phyloP scores from a whole-genome alignment of 306 rosid species.

The Vigna angularis region DNA sequence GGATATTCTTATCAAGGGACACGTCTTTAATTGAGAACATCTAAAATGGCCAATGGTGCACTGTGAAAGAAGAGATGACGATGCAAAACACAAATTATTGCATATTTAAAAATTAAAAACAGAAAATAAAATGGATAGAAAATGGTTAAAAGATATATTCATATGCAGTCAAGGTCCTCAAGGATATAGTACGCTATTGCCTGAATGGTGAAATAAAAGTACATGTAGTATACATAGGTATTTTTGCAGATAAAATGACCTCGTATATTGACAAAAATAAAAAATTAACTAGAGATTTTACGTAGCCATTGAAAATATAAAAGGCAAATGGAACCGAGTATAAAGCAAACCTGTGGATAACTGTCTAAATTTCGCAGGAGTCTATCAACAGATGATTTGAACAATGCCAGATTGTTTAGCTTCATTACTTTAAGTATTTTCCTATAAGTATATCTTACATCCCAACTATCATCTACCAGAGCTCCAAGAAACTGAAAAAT shows the following conservation, averaged over 20 bases:
- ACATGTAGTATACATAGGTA: background rate
- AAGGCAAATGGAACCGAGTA: slow-evolving; percentile 2
- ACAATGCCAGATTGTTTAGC: slow-evolving; percentile 58
- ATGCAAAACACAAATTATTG: slow-evolving; percentile 8
- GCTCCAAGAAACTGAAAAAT: slow-evolving; percentile 81
- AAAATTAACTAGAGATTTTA: slow-evolving; percentile 31
- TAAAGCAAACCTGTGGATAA: slow-evolving; percentile 66
- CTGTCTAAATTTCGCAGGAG: slow-evolving; percentile 67
- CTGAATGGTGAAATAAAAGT: slow-evolving; percentile 26
- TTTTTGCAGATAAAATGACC: slow-evolving; percentile 1
- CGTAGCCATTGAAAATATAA: slow-evolving; percentile 16
- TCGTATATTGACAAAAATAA: background rate
- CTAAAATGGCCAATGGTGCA: background rate
- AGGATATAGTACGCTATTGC: slow-evolving; percentile 3
- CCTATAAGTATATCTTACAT: slow-evolving; percentile 66
- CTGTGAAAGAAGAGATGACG: background rate
- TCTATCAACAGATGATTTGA: slow-evolving; percentile 64
- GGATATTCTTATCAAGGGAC: slow-evolving; percentile 3
- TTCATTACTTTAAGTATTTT: slow-evolving; percentile 67
- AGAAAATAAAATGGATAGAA: background rate
- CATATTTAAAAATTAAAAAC: slow-evolving; percentile 2
- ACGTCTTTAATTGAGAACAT: background rate
- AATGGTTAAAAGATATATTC: background rate
- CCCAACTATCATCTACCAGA: slow-evolving; percentile 55
- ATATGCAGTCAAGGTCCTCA: background rate